phyloP scores from a whole-genome alignment of 2,329 filamentous ascomycete genomes.

The Cordyceps sp. region DNA sequence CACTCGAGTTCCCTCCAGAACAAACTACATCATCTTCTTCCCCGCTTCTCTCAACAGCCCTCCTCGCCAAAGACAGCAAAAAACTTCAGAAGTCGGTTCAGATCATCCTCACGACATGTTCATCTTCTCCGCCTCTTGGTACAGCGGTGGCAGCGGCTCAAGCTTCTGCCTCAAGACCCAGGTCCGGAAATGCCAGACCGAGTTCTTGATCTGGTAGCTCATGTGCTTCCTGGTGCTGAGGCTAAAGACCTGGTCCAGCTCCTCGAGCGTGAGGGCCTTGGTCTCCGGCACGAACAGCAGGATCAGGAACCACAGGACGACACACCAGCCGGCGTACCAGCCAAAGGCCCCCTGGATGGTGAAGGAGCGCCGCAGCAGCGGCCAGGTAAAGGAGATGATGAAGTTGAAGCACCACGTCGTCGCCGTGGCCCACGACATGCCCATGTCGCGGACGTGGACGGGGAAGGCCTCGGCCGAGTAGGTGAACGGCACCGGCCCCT shows the following conservation, averaged over 20 bases:
- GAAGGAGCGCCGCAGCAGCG: slow-evolving; percentile 7
- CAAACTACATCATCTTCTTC: too few relatives aligned
- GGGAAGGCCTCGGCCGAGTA: slow-evolving; percentile 44
- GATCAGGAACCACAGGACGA: slow-evolving; percentile 15
- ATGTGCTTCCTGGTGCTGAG: slow-evolving; percentile 14
- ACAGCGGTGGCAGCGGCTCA: slow-evolving; percentile 5
- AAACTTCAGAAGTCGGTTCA: too few relatives aligned
- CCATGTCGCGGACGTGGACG: slow-evolving; percentile 35
- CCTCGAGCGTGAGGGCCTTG: slow-evolving; percentile 17
- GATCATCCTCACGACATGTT: background rate
- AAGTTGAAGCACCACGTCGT: slow-evolving; percentile 24
- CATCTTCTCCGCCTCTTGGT: slow-evolving; percentile 1
- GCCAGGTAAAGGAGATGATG: slow-evolving; percentile 19
- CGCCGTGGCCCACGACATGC: slow-evolving; percentile 30
- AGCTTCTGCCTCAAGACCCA: slow-evolving; percentile 4
- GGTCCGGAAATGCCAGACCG: slow-evolving; percentile 4
- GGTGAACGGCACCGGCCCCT: slow-evolving; percentile 41
- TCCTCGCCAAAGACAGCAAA: too few relatives aligned
- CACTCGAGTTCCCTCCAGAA: too few relatives aligned
- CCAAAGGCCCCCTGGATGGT: slow-evolving; percentile 19
- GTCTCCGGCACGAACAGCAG: slow-evolving; percentile 19
- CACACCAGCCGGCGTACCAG: slow-evolving; percentile 21
- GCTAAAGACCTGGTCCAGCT: slow-evolving; percentile 16
- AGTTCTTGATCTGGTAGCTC: slow-evolving; percentile 9
- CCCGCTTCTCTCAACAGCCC: too few relatives aligned